Evolutionary conservation across 257 asterid species (phyloP).

Genomic region (Ballota nigra): DNA sequence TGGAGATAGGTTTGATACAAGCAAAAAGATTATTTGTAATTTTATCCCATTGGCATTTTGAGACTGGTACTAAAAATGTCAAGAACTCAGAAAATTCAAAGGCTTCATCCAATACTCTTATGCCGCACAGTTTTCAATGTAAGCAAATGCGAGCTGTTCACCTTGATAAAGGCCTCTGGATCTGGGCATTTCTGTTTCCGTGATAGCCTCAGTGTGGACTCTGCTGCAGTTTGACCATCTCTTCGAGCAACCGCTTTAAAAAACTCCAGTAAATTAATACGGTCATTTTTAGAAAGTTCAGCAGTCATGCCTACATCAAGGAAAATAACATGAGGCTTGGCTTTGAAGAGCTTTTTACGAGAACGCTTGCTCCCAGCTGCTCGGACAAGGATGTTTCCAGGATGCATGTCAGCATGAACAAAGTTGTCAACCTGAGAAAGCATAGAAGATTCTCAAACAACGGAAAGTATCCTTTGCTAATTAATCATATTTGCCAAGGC

Average conservation of each 20-base stretch:
- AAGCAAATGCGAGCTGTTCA: constrained; percentile 21
- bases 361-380: constrained; percentile 43
- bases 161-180: constrained; percentile 77
- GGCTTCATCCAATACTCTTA: background rate
- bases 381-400: constrained; percentile 86
- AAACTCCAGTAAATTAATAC: constrained; percentile 55
- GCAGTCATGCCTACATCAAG: constrained; percentile 91
- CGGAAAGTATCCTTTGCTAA: constrained; percentile 5
- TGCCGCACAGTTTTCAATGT: constrained; percentile 3
- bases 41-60: background rate
- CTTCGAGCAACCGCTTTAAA: constrained; percentile 76
- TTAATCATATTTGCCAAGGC: background rate
- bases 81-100: constrained; percentile 7
- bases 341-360: constrained; percentile 53
- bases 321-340: constrained; percentile 72
- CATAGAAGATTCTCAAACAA: constrained; percentile 15
- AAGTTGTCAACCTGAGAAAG: constrained; percentile 74
- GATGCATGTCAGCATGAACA: constrained; percentile 89
- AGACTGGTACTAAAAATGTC: background rate
- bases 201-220: constrained; percentile 54
- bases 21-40: background rate
- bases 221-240: constrained; percentile 76
- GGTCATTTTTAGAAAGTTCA: constrained; percentile 65
- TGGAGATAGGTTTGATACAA: constrained; percentile 3
- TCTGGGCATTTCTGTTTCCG: constrained; percentile 73